phyloP scores from a whole-genome alignment of 1,139 yeast genomes.

The Spathaspora jeffriesii region DNA sequence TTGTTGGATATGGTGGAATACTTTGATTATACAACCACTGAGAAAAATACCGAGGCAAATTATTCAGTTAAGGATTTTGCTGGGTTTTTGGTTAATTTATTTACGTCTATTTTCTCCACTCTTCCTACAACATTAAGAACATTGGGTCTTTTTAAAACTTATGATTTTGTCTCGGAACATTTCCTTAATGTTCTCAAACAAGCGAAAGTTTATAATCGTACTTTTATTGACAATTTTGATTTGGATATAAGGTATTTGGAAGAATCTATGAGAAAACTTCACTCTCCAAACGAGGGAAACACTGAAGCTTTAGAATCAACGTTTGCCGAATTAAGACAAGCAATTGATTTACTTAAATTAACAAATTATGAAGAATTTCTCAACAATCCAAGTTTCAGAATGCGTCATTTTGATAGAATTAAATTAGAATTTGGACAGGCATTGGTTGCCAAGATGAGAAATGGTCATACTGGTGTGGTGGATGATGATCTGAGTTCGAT shows the following conservation, averaged over 20 bases:
- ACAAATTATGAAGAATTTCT: constrained; percentile 38
- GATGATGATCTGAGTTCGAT: constrained; percentile 1
- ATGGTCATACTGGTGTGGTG: constrained; percentile 16
- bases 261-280: constrained; percentile 35
- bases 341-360: constrained; percentile 40
- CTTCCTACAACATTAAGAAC: constrained; percentile 80
- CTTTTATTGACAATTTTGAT: constrained; percentile 45
- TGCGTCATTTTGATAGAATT: constrained; percentile 43
- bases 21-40: constrained; percentile 66
- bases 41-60: constrained; percentile 62
- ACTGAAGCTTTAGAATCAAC: constrained; percentile 41
- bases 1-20: constrained; percentile 85
- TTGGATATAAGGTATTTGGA: constrained; percentile 44
- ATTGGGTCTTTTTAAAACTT: constrained; percentile 78
- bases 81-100: constrained; percentile 82
- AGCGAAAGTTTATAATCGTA: constrained; percentile 40
- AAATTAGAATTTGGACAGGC: constrained; percentile 42
- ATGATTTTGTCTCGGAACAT: constrained; percentile 79
- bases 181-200: constrained; percentile 61
- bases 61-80: constrained; percentile 82
- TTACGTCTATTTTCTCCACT: constrained; percentile 82
- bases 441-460: constrained; percentile 38
- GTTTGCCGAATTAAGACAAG: constrained; percentile 46
- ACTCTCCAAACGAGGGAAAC: constrained; percentile 11
- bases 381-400: constrained; percentile 38